phyloP scores from a whole-genome alignment of 2,329 filamentous ascomycete species.

The Apiospora hydei region DNA sequence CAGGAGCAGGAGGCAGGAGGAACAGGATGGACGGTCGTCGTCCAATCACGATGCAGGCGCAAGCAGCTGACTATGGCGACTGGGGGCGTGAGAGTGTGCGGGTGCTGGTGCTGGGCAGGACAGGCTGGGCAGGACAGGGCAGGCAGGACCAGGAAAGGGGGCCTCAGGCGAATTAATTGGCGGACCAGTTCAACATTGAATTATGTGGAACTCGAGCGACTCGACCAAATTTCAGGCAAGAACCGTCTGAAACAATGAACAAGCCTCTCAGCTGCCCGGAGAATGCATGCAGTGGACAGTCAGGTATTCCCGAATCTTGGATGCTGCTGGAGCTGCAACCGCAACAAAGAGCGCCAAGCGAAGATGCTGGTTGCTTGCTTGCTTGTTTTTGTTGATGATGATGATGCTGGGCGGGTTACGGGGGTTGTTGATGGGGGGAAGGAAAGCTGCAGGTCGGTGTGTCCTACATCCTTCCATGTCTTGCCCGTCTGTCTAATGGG shows the following conservation, averaged over 20 bases:
- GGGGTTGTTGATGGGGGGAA: slow-evolving; percentile 20
- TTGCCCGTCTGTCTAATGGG: not conserved
- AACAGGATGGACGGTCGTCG: slow-evolving; percentile 11
- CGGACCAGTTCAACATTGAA: slow-evolving; percentile 21
- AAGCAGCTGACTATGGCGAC: slow-evolving; percentile 15
- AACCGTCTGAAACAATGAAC: slow-evolving; percentile 17
- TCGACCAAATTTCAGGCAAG: slow-evolving; percentile 22
- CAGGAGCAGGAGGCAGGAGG: not conserved
- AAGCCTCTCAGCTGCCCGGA: slow-evolving; percentile 9
- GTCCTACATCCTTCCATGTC: not conserved
- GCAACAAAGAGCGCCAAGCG: not conserved
- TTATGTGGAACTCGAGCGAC: slow-evolving; percentile 19
- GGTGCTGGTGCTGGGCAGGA: not conserved
- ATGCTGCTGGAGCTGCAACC: not conserved
- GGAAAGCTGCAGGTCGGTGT: not conserved
- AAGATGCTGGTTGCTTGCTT: not conserved
- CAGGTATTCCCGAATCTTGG: not conserved
- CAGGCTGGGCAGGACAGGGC: not conserved
- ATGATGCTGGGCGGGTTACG: not conserved
- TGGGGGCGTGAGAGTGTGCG: not conserved
- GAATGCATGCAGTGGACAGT: not conserved
- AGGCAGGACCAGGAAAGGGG: slow-evolving; percentile 9
- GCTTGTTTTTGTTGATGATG: slow-evolving; percentile 13
- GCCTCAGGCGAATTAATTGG: slow-evolving; percentile 19
- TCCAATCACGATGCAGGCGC: slow-evolving; percentile 1